Conservation (phyloP, 139 green algal species). For the Closterium sp. region DNA sequence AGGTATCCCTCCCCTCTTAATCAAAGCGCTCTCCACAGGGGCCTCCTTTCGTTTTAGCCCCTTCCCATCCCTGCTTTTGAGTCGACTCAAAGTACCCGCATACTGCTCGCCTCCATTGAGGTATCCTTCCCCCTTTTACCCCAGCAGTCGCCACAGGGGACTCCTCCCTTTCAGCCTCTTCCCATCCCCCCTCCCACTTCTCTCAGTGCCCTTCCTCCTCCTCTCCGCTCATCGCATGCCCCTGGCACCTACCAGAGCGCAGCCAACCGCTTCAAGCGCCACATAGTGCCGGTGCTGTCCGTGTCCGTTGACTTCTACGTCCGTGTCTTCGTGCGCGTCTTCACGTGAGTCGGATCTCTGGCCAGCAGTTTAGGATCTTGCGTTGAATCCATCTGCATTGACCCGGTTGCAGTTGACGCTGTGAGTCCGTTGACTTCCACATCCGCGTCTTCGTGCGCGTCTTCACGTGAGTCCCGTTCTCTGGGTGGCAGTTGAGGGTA, state of each 20-base stretch:
- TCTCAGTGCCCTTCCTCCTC: neutral
- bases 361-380: too few species aligned
- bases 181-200: neutral
- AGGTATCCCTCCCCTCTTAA: slow-evolving; percentile 42
- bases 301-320: slow-evolving; percentile 96
- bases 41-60: too few species aligned
- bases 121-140: neutral
- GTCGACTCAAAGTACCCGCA: too few species aligned
- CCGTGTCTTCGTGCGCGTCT: slow-evolving; percentile 89
- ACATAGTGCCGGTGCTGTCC: slow-evolving; percentile 88
- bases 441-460: slow-evolving; percentile 91
- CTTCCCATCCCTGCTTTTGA: neutral
- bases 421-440: slow-evolving; percentile 97
- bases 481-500: too few species aligned
- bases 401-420: too few species aligned
- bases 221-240: neutral
- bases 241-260: slow-evolving; percentile 36
- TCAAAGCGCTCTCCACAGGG: too few species aligned
- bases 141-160: too few species aligned
- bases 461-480: slow-evolving; percentile 72
- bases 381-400: too few species aligned
- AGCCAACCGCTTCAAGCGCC: slow-evolving; percentile 79
- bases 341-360: slow-evolving; percentile 71
- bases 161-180: neutral
- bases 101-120: slow-evolving; percentile 87